Evolutionary conservation across 768 basidiomycete genomes (phyloP).

Genomic region (Leccinum disarticulatum): DNA sequence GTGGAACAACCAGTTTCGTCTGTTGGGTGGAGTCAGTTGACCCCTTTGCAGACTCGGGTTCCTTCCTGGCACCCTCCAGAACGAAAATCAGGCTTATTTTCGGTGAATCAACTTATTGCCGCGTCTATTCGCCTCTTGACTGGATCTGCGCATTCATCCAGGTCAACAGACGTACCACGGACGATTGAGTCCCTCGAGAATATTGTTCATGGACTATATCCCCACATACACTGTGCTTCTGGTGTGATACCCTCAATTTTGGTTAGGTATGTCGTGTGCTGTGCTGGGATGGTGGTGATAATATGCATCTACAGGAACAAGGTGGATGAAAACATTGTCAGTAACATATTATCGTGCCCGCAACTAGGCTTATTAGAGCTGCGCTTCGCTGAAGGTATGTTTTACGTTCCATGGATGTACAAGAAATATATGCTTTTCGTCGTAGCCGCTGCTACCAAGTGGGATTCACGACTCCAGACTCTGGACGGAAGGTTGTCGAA

Average conservation of each 20-base stretch:
- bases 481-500: conserved; percentile 68
- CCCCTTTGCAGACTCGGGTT: conserved; percentile 53
- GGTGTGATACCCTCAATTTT: conserved; percentile 50
- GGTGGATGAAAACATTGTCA: conserved; percentile 68
- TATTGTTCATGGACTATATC: conserved; percentile 73
- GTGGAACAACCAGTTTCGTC: conserved; percentile 4
- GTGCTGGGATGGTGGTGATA: neutral
- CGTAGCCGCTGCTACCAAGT: conserved; percentile 61
- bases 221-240: conserved; percentile 45
- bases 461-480: conserved; percentile 59
- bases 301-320: conserved; percentile 47
- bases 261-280: conserved; percentile 45
- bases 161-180: conserved; percentile 75
- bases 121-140: neutral
- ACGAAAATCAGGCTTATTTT: conserved; percentile 54
- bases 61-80: conserved; percentile 52
- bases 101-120: conserved; percentile 36
- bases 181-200: conserved; percentile 77
- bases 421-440: conserved; percentile 1
- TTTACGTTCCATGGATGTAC: neutral
- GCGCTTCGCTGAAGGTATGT: conserved; percentile 63
- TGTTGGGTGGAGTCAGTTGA: neutral
- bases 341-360: conserved; percentile 68
- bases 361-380: conserved; percentile 60
- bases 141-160: conserved; percentile 18